phyloP scores from a whole-genome alignment of 305 asterid genomes.

The Fraxinus platypoda region DNA sequence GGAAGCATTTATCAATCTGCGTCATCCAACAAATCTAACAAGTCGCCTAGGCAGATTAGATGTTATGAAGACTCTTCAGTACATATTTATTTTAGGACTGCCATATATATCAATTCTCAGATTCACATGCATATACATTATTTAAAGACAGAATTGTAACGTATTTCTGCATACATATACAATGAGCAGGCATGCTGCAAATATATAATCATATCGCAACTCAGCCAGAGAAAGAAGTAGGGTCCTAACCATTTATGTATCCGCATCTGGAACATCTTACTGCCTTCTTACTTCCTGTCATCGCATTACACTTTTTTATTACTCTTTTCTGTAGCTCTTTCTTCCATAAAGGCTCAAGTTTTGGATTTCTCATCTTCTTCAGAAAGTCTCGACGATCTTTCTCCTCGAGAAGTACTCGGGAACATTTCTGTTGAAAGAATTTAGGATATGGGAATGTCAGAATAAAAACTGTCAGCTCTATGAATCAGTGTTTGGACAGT shows the following conservation, averaged over 20 bases:
- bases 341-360: constrained; percentile 63
- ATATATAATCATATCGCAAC: background rate
- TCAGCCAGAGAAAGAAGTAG: background rate
- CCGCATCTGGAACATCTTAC: constrained; percentile 73
- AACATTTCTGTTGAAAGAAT: constrained; percentile 52
- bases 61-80: background rate
- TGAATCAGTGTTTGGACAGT: constrained; percentile 16
- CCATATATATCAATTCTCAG: background rate
- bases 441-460: constrained; percentile 15
- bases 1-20: background rate
- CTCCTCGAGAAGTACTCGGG: constrained; percentile 69
- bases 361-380: constrained; percentile 72
- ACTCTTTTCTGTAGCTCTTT: constrained; percentile 44
- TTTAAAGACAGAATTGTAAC: background rate
- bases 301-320: constrained; percentile 63
- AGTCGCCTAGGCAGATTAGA: background rate
- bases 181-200: background rate
- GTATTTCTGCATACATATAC: background rate
- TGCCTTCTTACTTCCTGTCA: constrained; percentile 50
- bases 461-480: constrained; percentile 6
- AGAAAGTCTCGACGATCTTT: constrained; percentile 43
- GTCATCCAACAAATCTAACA: background rate
- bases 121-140: background rate
- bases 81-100: background rate
- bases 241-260: constrained; percentile 62